A percentile compares a stretch with the other conserved stretches of the same genome.
These are phyloP conservation scores for Hsuehochloa calcarea DNA, from an alignment of 176 grass and related monocot genomes.

Conservation along the genomic window DNA sequence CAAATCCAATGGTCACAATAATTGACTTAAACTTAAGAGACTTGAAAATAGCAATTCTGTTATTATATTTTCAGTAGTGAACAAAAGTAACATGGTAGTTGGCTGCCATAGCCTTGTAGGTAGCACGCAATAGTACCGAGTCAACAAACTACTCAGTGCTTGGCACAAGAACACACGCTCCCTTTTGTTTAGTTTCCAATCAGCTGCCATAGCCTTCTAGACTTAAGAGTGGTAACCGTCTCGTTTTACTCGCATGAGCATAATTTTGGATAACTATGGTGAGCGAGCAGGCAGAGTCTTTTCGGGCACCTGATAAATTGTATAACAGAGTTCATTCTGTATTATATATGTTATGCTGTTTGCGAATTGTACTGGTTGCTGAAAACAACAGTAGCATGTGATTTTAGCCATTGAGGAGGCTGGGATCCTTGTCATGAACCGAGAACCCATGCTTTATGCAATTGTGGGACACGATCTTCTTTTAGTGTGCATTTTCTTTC, in stretches of 20 bases:
- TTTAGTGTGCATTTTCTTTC: neutral
- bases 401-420: neutral
- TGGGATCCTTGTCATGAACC: neutral
- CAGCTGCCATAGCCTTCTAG: neutral
- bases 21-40: too few relatives aligned
- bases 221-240: neutral
- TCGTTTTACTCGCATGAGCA: neutral
- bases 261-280: neutral
- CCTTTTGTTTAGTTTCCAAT: neutral
- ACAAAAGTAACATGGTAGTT: neutral
- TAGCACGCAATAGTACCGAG: neutral
- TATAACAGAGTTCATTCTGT: neutral
- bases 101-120: neutral
- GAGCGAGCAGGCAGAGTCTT: neutral
- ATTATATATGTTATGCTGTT: neutral
- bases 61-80: conserved; percentile 11
- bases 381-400: neutral
- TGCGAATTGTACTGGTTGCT: neutral
- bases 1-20: too few relatives aligned
- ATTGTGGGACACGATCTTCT: neutral
- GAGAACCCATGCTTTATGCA: neutral
- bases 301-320: neutral
- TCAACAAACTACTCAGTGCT: neutral
- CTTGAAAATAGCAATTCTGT: too few relatives aligned
- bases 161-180: neutral